Conservation (phyloP, 345 rosid species). For the Boechera divaricarpa region DNA sequence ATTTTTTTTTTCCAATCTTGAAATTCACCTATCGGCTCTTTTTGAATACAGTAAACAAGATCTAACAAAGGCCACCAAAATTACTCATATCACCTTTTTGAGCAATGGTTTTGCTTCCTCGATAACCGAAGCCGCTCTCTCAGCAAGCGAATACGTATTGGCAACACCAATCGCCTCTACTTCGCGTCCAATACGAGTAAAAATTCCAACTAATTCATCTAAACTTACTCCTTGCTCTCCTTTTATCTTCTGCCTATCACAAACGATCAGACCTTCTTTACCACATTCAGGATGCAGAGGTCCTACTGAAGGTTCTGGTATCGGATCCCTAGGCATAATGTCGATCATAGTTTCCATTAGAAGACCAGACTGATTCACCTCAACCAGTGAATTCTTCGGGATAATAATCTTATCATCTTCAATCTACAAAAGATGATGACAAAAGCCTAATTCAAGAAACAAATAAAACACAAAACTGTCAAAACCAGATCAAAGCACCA, state of each 20-base stretch:
- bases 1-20: conserved; percentile 8
- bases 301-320: conserved; percentile 79
- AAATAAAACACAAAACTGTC: background rate
- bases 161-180: conserved; percentile 82
- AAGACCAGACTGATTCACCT: conserved; percentile 99
- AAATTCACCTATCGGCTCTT: background rate
- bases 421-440: conserved; percentile 53
- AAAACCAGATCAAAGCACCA: conserved; percentile 23
- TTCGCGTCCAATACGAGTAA: conserved; percentile 88
- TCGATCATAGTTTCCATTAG: conserved; percentile 96
- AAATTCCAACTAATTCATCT: conserved; percentile 89
- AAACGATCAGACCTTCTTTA: conserved; percentile 85
- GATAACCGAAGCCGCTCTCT: conserved; percentile 77
- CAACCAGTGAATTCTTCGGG: conserved; percentile 85
- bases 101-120: conserved; percentile 93
- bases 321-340: conserved; percentile 85
- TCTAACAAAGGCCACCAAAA: conserved; percentile 31
- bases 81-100: conserved; percentile 67
- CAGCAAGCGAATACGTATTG: conserved; percentile 67
- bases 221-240: conserved; percentile 93
- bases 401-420: conserved; percentile 95
- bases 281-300: conserved; percentile 81
- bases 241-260: conserved; percentile 87
- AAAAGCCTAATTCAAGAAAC: background rate
- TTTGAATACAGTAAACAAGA: background rate